Base-by-base conservation (phyloP, 2,329 filamentous ascomycete species). In the Fusarium nurragi region DNA sequence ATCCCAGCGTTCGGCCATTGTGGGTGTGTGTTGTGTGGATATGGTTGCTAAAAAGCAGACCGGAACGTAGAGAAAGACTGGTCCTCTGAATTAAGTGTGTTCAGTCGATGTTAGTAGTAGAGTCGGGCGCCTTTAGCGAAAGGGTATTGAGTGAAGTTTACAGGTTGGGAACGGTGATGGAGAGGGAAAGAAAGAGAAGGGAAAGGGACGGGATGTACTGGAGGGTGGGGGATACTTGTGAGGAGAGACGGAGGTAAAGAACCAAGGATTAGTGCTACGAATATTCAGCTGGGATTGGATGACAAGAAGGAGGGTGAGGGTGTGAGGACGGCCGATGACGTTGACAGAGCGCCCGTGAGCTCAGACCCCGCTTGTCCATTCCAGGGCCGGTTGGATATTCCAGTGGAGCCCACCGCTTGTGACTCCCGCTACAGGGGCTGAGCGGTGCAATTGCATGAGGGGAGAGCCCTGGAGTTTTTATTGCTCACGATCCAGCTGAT, bases 1-100 rank as follows among this genome's bases (percentile, higher is more conserved):
- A 69, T 88, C 85, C 84, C 84, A 88, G 68, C 77, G 77, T 60
- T 78, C 77, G 59, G 66, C 70, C 73, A 76, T 75, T 58, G 47
- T 67, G 45, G 21, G 55, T 57, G 45, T 30, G 49, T 52, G 45
- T 37, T 54, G 39, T 43, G 21, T 63, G 54, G 37, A 32, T 39
- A 41, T 30, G 47, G 59, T 50, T 60, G 47, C 53, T 49, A 37
- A 14, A 19, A 47, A 60, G 55, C 38, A 60, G 38, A 18, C 47
- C 45, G 16, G 21, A 59, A 57, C 47, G 58, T 70, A 54, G 45
- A 41, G 38, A 44, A 45, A 59, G 32, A 41, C 51, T 58, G 41
- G 38, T 47, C 48, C 54, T 59, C 23, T 44, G 23, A 21, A 23
- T 23, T 50, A 36, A 25, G 41, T 60, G 49, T 48, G 23, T 34